phyloP scores from a whole-genome alignment of 352 stramenopile genomes.

The Phytopythium oedochilum region DNA sequence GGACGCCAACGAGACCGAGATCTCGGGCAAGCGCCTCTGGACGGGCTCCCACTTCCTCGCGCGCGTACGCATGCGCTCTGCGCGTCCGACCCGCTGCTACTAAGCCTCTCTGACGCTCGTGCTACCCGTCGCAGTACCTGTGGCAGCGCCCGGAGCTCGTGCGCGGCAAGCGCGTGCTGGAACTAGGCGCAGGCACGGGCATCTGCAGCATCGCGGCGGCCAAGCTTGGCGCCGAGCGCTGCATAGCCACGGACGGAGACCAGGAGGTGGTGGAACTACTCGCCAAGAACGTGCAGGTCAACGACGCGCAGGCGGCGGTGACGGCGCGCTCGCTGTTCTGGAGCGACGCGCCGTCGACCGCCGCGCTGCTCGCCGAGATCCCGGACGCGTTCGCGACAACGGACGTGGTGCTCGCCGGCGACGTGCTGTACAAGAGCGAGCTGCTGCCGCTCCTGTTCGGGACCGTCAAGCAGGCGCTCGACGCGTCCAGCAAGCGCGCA shows the following conservation, averaged over 20 bases:
- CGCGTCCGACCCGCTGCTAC: no score
- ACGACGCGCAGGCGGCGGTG: slow-evolving; percentile 17
- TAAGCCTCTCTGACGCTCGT: no score
- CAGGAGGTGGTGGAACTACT: slow-evolving; percentile 48
- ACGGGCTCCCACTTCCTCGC: slow-evolving; percentile 65
- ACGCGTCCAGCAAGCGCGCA: neutral
- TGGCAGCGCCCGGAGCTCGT: slow-evolving; percentile 40
- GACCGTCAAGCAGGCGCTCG: slow-evolving; percentile 38
- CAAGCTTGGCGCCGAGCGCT: slow-evolving; percentile 37
- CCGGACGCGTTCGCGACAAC: slow-evolving; percentile 21
- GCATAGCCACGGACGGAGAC: slow-evolving; percentile 67
- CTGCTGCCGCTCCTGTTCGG: slow-evolving; percentile 58
- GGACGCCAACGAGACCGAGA: slow-evolving; percentile 58
- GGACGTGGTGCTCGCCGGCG: slow-evolving; percentile 61
- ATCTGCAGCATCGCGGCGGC: slow-evolving; percentile 66
- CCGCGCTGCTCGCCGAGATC: slow-evolving; percentile 24
- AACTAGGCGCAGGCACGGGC: slow-evolving; percentile 67
- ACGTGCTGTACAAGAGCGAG: slow-evolving; percentile 77
- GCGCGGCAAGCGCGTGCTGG: slow-evolving; percentile 41
- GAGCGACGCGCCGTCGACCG: slow-evolving; percentile 39
- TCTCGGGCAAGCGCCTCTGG: slow-evolving; percentile 75
- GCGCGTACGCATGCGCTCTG: slow-evolving; percentile 15
- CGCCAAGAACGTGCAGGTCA: slow-evolving; percentile 42
- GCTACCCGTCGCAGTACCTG: slow-evolving; percentile 24
- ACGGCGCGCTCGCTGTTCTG: slow-evolving; percentile 44